phyloP scores from a whole-genome alignment of 805 yeast genomes.

The fission yeast (Schizosaccharomyces pombe) region DNA sequence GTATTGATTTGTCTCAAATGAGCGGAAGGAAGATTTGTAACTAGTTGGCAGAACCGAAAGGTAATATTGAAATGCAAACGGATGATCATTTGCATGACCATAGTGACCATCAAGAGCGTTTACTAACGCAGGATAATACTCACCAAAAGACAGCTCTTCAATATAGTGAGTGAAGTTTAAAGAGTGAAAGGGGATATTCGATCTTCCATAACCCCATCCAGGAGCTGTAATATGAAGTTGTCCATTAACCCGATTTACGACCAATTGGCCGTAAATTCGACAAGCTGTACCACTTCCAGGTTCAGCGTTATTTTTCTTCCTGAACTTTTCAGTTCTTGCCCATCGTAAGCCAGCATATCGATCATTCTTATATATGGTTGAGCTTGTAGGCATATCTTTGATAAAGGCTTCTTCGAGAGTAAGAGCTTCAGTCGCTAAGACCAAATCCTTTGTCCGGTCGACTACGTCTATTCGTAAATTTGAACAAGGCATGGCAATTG shows the following conservation, averaged over 20 bases:
- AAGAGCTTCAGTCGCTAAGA: conserved; percentile 54
- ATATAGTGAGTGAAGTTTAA: conserved; percentile 68
- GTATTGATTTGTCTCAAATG: conserved; percentile 65
- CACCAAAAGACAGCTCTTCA: conserved; percentile 75
- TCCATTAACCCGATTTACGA: conserved; percentile 69
- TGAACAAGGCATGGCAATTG: conserved; percentile 68
- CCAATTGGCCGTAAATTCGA: conserved; percentile 58
- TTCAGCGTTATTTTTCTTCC: conserved; percentile 5
- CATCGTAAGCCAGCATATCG: conserved; percentile 8
- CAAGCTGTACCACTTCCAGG: conserved; percentile 34
- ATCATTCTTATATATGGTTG: conserved; percentile 1
- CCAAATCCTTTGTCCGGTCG: conserved; percentile 56
- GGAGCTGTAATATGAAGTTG: conserved; percentile 63
- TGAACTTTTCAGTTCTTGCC: conserved; percentile 8
- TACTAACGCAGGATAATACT: conserved; percentile 58
- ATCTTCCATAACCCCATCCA: conserved; percentile 37
- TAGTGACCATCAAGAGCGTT: conserved; percentile 74
- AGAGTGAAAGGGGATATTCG: conserved; percentile 10
- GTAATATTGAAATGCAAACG: conserved; percentile 32
- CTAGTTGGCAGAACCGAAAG: conserved; percentile 66
- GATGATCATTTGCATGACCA: conserved; percentile 25
- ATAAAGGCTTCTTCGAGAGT: conserved; percentile 36
- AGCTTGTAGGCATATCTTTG: background rate
- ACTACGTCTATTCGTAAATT: conserved; percentile 48
- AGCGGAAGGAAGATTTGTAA: conserved; percentile 40